Evolutionary conservation across 345 rosid species (phyloP), one percentile per base, ranked within the genome.

Genomic region (Eutrema japonicum): DNA sequence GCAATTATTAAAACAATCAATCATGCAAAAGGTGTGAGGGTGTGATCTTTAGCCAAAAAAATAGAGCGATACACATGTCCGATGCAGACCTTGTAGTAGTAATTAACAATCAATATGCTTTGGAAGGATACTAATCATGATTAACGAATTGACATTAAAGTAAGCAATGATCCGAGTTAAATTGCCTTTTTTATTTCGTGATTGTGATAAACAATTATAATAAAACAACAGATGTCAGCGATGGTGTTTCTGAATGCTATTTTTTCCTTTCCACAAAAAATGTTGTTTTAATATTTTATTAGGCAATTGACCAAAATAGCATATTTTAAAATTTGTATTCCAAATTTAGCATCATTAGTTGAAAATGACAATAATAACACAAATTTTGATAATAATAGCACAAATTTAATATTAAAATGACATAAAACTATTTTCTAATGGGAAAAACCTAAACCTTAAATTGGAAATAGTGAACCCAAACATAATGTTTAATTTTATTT

Each of bases 21-120:
- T 75, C 78, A 75, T 68, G 68, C 42, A 60, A 75, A 68, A 60
- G 41, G 41, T 13, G 30, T 35, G 68, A 67, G 40, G 32, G 16
- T 16, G 22, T 60, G 68, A 52, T 54, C 73, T 63, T 68, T 67
- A 14, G 27, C 51, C 16, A 16, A 16, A 16, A 16, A 16, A 16
- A 16, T 16, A 16, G 16, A 16, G 16, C 32, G 16, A 16, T 16
- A 16, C 16, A 35, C 73, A 42, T 75, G 78, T 68, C 32, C 10
- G 68, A 68, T 51, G 35, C 60, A 49, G 78, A 75, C 62, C 33
- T 50, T 67, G 33, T 18, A 50, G 10, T 59, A 58, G 22, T 18
- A 18, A 18, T 18, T 18, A 29, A 48, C 6, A 16, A 54, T 42
- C 16, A 33, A 65, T 56, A 48, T 65, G 59, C 8, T 27, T 55